Evolutionary conservation across 768 basidiomycete species (phyloP).

Genomic region (Tephrocybe sp.): DNA sequence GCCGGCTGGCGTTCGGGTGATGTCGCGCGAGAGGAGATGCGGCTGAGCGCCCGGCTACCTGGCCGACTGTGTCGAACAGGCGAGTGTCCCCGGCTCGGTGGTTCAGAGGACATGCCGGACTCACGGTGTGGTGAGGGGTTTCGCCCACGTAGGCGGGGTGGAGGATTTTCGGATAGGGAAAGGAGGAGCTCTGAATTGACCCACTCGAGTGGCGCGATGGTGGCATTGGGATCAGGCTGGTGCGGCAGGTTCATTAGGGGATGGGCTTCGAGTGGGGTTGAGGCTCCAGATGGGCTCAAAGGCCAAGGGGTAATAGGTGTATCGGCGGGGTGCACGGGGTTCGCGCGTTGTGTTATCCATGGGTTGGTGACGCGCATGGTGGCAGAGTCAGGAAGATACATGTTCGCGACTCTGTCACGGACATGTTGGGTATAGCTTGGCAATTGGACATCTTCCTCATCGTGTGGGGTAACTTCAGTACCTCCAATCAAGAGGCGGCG

Average conservation of each 20-base stretch:
- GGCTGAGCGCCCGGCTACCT: slow-evolving; percentile 15
- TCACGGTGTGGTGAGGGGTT: slow-evolving; percentile 12
- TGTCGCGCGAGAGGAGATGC: slow-evolving; percentile 40
- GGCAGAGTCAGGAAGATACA: slow-evolving; percentile 64
- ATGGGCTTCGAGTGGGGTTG: slow-evolving; percentile 38
- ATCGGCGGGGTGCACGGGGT: slow-evolving; percentile 26
- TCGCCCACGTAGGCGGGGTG: slow-evolving; percentile 24
- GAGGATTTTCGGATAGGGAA: slow-evolving; percentile 45
- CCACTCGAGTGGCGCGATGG: slow-evolving; percentile 61
- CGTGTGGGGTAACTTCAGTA: slow-evolving; percentile 32
- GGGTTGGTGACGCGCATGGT: slow-evolving; percentile 65
- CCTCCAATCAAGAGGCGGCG: slow-evolving; percentile 62
- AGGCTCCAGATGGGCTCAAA: slow-evolving; percentile 27
- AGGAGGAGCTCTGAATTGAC: slow-evolving; percentile 83
- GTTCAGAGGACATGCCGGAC: slow-evolving; percentile 20
- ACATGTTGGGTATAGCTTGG: slow-evolving; percentile 91
- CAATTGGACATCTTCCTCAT: slow-evolving; percentile 69
- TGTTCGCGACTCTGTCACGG: slow-evolving; percentile 82
- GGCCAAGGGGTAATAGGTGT: slow-evolving; percentile 13
- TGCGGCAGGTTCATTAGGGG: slow-evolving; percentile 42
- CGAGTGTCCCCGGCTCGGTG: slow-evolving; percentile 22
- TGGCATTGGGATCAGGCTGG: slow-evolving; percentile 37
- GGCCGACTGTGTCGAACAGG: slow-evolving; percentile 6
- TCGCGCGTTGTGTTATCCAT: slow-evolving; percentile 45
- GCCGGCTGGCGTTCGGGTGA: slow-evolving; percentile 51